Percentiles rank a stretch among this genome's conserved stretches.
These are phyloP conservation scores for Penicillium hesseltinei DNA, from an alignment of 2,329 filamentous ascomycete species.

Conservation along the genomic window DNA sequence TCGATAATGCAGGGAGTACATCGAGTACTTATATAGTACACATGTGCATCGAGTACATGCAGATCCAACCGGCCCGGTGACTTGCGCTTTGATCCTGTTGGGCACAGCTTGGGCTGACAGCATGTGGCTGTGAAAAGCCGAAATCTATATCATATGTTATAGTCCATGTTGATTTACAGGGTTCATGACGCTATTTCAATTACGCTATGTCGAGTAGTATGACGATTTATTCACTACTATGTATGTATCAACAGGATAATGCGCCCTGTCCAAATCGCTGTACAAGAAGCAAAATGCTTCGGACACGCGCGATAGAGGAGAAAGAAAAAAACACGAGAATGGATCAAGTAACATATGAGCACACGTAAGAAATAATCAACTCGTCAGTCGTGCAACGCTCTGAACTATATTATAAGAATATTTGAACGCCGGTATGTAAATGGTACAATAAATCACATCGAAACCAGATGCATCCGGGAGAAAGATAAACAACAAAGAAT, in stretches of 20 bases:
- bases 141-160: background rate
- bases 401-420: constrained; percentile 6
- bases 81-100: constrained; percentile 19
- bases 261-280: too few relatives aligned
- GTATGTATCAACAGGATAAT: too few relatives aligned
- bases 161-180: background rate
- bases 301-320: too few relatives aligned
- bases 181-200: background rate
- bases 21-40: background rate
- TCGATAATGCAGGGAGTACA: constrained; percentile 16
- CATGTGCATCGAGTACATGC: constrained; percentile 11
- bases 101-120: constrained; percentile 14
- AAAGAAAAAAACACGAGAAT: background rate
- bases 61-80: constrained; percentile 16
- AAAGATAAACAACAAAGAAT: background rate
- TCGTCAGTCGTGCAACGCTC: constrained; percentile 5
- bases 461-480: constrained; percentile 2
- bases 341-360: background rate
- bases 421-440: constrained; percentile 14
- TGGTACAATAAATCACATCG: constrained; percentile 18
- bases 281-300: background rate
- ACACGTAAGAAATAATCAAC: background rate
- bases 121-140: background rate
- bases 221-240: background rate
- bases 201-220: background rate